Percentiles rank a stretch among this genome's conserved stretches.
These are phyloP conservation scores for Chaetomiaceae sp. DNA, from an alignment of 2,329 filamentous ascomycete genomes.

Conservation along the genomic window DNA sequence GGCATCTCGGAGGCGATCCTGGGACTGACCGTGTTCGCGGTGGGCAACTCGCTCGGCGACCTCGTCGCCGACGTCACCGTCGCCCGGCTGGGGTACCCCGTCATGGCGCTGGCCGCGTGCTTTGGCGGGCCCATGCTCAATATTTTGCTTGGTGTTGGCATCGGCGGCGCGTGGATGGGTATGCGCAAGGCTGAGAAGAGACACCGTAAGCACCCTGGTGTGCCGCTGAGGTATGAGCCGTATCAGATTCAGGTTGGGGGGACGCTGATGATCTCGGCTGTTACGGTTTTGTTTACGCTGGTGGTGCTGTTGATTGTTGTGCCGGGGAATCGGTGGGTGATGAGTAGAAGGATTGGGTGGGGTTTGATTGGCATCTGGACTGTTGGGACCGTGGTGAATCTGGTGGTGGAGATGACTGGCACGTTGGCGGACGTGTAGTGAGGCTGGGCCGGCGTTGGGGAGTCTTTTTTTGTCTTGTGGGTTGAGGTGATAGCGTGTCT, in stretches of 20 bases:
- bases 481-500: too few species aligned
- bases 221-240: conserved; percentile 61
- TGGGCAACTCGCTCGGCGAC: conserved; percentile 92
- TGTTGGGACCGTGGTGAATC: conserved; percentile 73
- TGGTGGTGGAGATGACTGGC: conserved; percentile 70
- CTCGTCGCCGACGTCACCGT: conserved; percentile 93
- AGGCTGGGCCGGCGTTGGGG: not conserved
- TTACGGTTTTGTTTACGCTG: conserved; percentile 78
- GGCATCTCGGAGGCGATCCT: conserved; percentile 93
- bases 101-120: conserved; percentile 93
- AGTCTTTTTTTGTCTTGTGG: not conserved
- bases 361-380: conserved; percentile 75
- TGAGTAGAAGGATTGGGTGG: conserved; percentile 79
- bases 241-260: conserved; percentile 82
- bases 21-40: conserved; percentile 91
- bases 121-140: conserved; percentile 99
- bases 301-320: conserved; percentile 73
- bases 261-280: conserved; percentile 77
- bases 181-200: conserved; percentile 62
- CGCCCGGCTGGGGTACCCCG: conserved; percentile 85
- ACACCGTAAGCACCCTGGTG: conserved; percentile 62
- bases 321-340: conserved; percentile 78
- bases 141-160: conserved; percentile 89
- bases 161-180: conserved; percentile 85
- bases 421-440: conserved; percentile 38